Evolutionary conservation across 768 basidiomycete genomes (phyloP).

Genomic region (Suillus subaureus): DNA sequence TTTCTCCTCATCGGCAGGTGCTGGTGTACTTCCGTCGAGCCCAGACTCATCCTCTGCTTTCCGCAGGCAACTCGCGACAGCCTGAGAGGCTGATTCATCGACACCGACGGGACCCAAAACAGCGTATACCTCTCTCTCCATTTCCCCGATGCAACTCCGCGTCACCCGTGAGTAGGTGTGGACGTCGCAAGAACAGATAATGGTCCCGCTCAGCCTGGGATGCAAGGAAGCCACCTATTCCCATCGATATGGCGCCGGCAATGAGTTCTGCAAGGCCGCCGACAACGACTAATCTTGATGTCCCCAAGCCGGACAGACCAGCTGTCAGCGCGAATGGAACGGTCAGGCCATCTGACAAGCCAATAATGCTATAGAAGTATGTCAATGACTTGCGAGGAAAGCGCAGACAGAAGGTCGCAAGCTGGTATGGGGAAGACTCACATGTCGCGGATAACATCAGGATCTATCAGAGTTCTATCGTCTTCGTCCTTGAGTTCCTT

Average conservation of each 20-base stretch:
- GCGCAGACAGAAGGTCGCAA: not conserved
- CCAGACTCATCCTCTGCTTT: constrained; percentile 58
- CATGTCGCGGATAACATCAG: constrained; percentile 88
- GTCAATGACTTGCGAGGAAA: constrained; percentile 11
- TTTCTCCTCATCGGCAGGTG: constrained; percentile 53
- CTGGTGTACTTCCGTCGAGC: constrained; percentile 17
- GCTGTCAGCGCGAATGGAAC: constrained; percentile 92
- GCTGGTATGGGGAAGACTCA: constrained; percentile 37
- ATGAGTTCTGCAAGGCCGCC: constrained; percentile 96
- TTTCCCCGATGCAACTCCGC: constrained; percentile 90
- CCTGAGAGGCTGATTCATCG: constrained; percentile 75
- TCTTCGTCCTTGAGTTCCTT: constrained; percentile 83
- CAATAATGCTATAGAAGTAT: constrained; percentile 63
- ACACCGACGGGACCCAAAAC: constrained; percentile 90
- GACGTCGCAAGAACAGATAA: constrained; percentile 76
- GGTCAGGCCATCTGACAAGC: constrained; percentile 88
- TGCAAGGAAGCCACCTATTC: constrained; percentile 96
- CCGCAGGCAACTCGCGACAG: constrained; percentile 76
- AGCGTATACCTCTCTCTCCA: constrained; percentile 92
- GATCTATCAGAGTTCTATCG: constrained; percentile 80
- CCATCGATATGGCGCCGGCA: constrained; percentile 97
- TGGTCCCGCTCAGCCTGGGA: constrained; percentile 97
- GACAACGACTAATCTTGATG: constrained; percentile 88
- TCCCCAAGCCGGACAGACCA: constrained; percentile 86
- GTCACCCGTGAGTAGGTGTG: constrained; percentile 81